Conservation (phyloP, 2,329 filamentous ascomycete genomes). For the Lasiodiplodia hormozganensis region DNA sequence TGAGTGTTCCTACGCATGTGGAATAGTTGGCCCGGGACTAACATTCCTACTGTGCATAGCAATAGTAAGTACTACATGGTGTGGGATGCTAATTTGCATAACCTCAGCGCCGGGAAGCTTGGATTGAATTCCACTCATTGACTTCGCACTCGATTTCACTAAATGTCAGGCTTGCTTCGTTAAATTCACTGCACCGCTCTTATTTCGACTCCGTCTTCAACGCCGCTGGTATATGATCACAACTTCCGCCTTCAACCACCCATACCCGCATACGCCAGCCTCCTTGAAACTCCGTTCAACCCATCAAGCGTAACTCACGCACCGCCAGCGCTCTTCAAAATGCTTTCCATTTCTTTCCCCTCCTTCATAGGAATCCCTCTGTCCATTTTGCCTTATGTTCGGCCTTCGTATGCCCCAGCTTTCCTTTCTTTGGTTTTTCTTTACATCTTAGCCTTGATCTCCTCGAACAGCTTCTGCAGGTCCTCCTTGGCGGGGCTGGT, state of each 20-base stretch:
- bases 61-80: background rate
- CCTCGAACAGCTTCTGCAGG: slow-evolving; percentile 79
- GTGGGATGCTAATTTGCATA: background rate
- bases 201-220: background rate
- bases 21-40: background rate
- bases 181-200: background rate
- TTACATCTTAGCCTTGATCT: slow-evolving; percentile 76
- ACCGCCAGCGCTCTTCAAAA: background rate
- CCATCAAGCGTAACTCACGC: background rate
- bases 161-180: background rate
- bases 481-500: slow-evolving; percentile 79
- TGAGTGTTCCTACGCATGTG: background rate
- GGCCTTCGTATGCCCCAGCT: background rate
- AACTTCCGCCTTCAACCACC: background rate
- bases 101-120: background rate
- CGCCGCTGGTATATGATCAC: background rate
- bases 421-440: background rate
- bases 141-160: background rate
- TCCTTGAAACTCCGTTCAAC: background rate
- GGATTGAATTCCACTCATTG: background rate
- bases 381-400: background rate
- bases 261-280: background rate
- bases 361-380: background rate
- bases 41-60: accelerated
- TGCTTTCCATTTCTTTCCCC: background rate